Evolutionary conservation across 768 basidiomycete species (phyloP), one percentile per base, ranked within the genome.

Genomic region (Clavulina sp.): DNA sequence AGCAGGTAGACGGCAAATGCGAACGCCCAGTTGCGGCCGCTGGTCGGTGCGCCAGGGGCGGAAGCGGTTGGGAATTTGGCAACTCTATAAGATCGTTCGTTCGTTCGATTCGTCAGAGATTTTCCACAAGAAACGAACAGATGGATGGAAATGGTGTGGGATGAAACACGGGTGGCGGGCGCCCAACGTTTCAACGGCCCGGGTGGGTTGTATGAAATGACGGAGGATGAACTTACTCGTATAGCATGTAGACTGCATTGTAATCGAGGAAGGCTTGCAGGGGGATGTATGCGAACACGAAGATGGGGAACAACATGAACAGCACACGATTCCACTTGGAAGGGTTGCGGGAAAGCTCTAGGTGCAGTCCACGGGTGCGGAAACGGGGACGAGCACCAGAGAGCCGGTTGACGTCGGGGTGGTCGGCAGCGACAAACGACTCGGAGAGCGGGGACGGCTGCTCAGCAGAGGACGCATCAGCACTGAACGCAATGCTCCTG

Each of bases 261-360:
- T 89, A 87, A 61, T 93, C 89, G 63, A 92, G 79, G 61, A 82
- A 91, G 0, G 81, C 78, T 63, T 89, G 86, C 5, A 84, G 62
- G 24, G 77, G 52, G 19, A 58, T 33, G 48, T 85, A 80, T 19
- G 75, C 77, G 62, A 87, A 77, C 4, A 76, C 72, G 56, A 86
- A 63, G 16, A 86, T 36, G n/a, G 81, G 82, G 61, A 76, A 78
- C 31, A 81, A 60, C 60, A 75, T 79, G 64, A 76, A 87, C 63
- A 78, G 78, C 43, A 81, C 26, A 19, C 41, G 38, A 19, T 33
- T 40, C 24, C 31, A 47, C 28, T 63, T 59, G 23, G 74, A 74
- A 2, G 81, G 81, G 60, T 71, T 76, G 56, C 74, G 73, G 52
- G 86, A 60, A 28, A 84, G 69, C 53, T 82, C 76, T 7, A 81